Evolutionary conservation across 305 asterid species (phyloP).

Genomic region (Withania somnifera): DNA sequence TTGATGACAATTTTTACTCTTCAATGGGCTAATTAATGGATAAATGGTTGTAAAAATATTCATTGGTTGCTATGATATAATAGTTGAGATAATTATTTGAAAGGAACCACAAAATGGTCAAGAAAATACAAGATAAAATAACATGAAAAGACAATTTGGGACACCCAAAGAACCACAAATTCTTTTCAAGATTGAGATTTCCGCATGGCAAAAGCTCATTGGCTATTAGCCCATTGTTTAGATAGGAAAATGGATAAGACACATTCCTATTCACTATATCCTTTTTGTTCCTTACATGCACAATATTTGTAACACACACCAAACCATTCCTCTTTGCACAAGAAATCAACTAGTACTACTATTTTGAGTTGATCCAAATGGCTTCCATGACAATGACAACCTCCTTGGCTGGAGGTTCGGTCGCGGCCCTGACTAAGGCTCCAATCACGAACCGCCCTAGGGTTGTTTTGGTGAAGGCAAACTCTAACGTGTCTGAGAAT

Average conservation of each 20-base stretch:
- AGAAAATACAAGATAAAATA: too few relatives aligned
- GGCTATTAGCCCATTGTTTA: conserved; percentile 11
- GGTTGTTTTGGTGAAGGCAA: conserved; percentile 27
- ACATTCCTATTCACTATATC: neutral
- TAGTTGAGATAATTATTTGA: too few relatives aligned
- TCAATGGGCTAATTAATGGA: neutral
- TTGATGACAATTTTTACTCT: neutral
- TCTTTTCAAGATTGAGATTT: conserved; percentile 7
- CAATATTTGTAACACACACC: neutral
- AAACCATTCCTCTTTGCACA: neutral
- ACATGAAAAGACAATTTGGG: neutral
- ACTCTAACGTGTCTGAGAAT: neutral
- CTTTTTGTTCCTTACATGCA: neutral
- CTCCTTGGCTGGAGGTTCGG: conserved; percentile 33
- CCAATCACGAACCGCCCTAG: conserved; percentile 22
- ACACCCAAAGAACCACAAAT: conserved; percentile 19
- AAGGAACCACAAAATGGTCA: too few relatives aligned
- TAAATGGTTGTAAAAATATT: neutral
- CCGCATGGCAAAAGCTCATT: conserved; percentile 34
- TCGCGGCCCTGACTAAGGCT: conserved; percentile 14
- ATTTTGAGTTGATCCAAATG: conserved; percentile 19
- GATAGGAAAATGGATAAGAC: conserved; percentile 30
- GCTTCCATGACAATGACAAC: conserved; percentile 47
- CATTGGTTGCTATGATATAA: too few relatives aligned
- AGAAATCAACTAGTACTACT: neutral